Percentiles rank a stretch among this genome's conserved stretches.
phyloP scores from a whole-genome alignment of 2,329 filamentous ascomycete genomes.

The Pseudopyrenochaeta lycopersici region DNA sequence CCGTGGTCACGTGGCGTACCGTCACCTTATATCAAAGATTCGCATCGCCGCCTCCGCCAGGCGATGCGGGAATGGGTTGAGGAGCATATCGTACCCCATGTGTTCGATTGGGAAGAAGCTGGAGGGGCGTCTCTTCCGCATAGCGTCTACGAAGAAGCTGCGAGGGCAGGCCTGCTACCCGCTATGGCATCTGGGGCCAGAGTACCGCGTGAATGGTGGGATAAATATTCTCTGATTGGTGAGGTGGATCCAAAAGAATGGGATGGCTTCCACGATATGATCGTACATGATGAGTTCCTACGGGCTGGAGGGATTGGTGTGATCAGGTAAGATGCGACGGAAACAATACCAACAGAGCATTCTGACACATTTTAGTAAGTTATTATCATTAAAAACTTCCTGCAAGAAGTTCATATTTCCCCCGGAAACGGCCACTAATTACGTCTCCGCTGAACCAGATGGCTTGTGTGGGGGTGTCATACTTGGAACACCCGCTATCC shows the following conservation, averaged over 20 bases:
- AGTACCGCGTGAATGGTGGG: background rate
- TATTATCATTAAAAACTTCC: background rate
- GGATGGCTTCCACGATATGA: conserved; percentile 12
- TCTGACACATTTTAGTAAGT: background rate
- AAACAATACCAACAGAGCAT: too few species aligned
- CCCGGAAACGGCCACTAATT: background rate
- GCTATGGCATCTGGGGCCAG: background rate
- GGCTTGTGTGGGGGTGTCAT: background rate
- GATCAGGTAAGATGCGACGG: too few species aligned
- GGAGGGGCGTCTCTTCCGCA: background rate
- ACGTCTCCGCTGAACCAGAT: background rate
- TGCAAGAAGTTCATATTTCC: too few species aligned
- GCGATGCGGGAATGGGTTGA: conserved; percentile 2
- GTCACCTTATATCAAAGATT: conserved; percentile 1
- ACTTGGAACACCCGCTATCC: conserved; percentile 1
- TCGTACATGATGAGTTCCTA: conserved; percentile 2
- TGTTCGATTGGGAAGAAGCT: conserved; percentile 1
- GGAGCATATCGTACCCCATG: conserved; percentile 5
- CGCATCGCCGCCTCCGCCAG: background rate
- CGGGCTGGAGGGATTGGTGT: conserved; percentile 7
- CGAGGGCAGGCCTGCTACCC: background rate
- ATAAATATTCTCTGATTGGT: conserved; percentile 3
- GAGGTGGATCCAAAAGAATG: background rate
- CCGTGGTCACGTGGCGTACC: conserved; percentile 5
- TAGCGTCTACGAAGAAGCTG: conserved; percentile 1